phyloP scores from a whole-genome alignment of 2,329 filamentous ascomycete species.

The Colletotrichum chlorophyti region DNA sequence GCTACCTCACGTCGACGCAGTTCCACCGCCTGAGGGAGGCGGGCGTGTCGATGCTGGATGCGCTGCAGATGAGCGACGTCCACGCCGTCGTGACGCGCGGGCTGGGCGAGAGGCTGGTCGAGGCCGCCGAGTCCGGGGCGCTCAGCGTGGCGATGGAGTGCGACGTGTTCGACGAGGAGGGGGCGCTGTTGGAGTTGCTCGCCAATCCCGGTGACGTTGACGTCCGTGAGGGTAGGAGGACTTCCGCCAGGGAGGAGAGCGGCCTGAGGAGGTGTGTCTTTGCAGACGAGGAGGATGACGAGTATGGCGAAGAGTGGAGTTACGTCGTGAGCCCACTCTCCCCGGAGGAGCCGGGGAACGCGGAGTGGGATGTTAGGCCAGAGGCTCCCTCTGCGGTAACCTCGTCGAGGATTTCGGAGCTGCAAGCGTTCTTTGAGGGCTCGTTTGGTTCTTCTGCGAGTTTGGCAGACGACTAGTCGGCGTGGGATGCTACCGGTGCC shows the following conservation, averaged over 20 bases:
- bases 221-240: not conserved
- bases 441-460: too few relatives aligned
- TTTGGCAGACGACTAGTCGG: too few relatives aligned
- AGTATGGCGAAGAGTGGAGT: not conserved
- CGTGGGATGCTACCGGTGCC: too few relatives aligned
- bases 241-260: not conserved
- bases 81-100: not conserved
- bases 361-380: not conserved
- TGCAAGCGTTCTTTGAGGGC: too few relatives aligned
- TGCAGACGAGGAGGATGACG: not conserved
- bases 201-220: not conserved
- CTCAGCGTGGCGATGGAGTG: not conserved
- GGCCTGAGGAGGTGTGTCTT: slow-evolving; percentile 3
- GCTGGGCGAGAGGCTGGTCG: not conserved
- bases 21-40: not conserved
- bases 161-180: slow-evolving; percentile 1
- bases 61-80: slow-evolving; percentile 11
- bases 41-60: slow-evolving; percentile 11
- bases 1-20: slow-evolving; percentile 7
- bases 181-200: slow-evolving; percentile 9
- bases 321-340: slow-evolving; percentile 4
- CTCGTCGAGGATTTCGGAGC: not conserved
- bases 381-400: too few relatives aligned
- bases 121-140: slow-evolving; percentile 5
- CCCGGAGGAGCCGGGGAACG: not conserved